Evolutionary conservation across 2,329 filamentous ascomycete species (phyloP).

Genomic region (Ophiosphaerella narmari): DNA sequence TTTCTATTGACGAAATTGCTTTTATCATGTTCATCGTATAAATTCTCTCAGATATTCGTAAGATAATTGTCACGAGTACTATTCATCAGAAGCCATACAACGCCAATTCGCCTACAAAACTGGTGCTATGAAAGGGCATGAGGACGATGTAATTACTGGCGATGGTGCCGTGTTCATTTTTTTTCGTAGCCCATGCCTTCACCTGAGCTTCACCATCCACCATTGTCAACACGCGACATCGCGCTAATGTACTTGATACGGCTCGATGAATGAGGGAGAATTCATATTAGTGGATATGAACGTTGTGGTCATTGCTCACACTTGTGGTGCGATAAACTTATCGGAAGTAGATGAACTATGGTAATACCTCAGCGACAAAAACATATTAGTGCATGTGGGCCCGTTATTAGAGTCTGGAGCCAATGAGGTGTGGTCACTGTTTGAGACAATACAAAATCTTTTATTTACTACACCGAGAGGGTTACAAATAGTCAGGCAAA

Average conservation of each 20-base stretch:
- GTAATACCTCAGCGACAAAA: constrained; percentile 1
- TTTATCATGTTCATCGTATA: constrained; percentile 1
- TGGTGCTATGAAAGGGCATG: constrained; percentile 24
- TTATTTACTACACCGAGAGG: constrained; percentile 4
- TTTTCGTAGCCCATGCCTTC: constrained; percentile 49
- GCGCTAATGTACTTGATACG: constrained; percentile 5
- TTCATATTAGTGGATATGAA: background rate
- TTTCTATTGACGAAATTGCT: background rate
- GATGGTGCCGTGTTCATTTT: constrained; percentile 50
- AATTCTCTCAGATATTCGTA: background rate
- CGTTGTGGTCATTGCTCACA: constrained; percentile 1
- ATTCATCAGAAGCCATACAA: constrained; percentile 23
- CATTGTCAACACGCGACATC: constrained; percentile 52
- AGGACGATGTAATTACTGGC: constrained; percentile 43
- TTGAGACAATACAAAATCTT: constrained; percentile 13
- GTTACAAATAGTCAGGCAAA: constrained; percentile 3
- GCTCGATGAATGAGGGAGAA: background rate
- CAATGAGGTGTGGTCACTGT: constrained; percentile 6
- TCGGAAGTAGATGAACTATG: constrained; percentile 8
- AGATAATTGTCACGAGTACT: constrained; percentile 12
- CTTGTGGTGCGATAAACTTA: background rate
- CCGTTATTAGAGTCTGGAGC: constrained; percentile 5
- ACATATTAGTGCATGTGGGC: constrained; percentile 1
- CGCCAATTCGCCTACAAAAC: constrained; percentile 36
- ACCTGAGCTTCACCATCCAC: constrained; percentile 49